Evolutionary conservation across 2,329 filamentous ascomycete genomes (phyloP).

Genomic region (Colletotrichum lupini): DNA sequence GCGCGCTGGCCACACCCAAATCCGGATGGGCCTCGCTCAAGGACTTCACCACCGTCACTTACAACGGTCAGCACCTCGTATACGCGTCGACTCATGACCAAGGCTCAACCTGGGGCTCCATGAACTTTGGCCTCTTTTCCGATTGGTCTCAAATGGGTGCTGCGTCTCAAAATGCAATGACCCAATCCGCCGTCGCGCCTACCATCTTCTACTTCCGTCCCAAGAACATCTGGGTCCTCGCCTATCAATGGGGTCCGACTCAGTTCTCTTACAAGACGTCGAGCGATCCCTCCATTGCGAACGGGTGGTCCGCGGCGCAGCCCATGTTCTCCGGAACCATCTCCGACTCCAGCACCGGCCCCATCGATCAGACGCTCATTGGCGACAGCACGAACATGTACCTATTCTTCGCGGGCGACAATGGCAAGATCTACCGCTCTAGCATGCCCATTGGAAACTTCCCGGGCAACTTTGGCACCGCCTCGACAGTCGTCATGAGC

Average conservation of each 20-base stretch:
- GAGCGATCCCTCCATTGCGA: conserved; percentile 65
- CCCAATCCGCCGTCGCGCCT: conserved; percentile 62
- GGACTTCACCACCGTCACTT: conserved; percentile 67
- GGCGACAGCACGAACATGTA: conserved; percentile 72
- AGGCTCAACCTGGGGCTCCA: conserved; percentile 62
- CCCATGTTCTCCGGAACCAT: conserved; percentile 68
- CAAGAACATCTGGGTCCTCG: conserved; percentile 71
- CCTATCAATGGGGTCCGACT: conserved; percentile 72
- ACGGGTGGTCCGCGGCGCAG: conserved; percentile 65
- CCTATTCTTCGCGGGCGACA: conserved; percentile 75
- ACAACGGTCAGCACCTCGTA: conserved; percentile 70
- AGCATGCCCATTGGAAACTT: conserved; percentile 72
- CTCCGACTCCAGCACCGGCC: conserved; percentile 59
- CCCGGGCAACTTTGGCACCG: conserved; percentile 67
- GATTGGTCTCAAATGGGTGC: conserved; percentile 63
- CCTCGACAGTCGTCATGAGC: conserved; percentile 60
- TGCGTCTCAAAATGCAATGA: conserved; percentile 64
- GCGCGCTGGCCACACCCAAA: conserved; percentile 61
- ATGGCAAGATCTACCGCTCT: conserved; percentile 73
- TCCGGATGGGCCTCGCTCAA: conserved; percentile 68
- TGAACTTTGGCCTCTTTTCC: conserved; percentile 66
- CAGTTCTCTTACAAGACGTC: conserved; percentile 71
- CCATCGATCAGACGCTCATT: conserved; percentile 73
- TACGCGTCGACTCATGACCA: conserved; percentile 64
- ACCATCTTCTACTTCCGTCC: conserved; percentile 72